Conservation (phyloP, 495 filamentous ascomycete genomes). For the Sphaerosporella brunnea region DNA sequence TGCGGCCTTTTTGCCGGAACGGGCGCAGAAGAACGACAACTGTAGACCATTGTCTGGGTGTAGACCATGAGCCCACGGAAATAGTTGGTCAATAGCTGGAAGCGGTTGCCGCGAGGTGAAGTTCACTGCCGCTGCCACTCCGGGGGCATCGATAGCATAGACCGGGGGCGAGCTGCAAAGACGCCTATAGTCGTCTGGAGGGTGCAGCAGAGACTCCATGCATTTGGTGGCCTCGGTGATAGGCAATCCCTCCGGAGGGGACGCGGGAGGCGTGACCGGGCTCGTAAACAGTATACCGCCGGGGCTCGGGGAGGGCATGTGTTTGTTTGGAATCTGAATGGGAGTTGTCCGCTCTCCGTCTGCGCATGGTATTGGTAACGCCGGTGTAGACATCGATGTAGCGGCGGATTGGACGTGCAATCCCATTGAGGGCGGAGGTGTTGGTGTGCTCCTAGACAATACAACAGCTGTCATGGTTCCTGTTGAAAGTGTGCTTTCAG, state of each 20-base stretch:
- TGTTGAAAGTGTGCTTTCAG: background rate
- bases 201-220: constrained; percentile 54
- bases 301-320: constrained; percentile 68
- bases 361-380: background rate
- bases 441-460: background rate
- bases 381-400: constrained; percentile 27
- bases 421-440: constrained; percentile 1
- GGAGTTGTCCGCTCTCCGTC: constrained; percentile 25
- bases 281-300: constrained; percentile 46
- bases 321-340: constrained; percentile 68
- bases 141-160: constrained; percentile 52
- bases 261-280: constrained; percentile 49
- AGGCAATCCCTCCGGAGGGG: constrained; percentile 35
- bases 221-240: constrained; percentile 16
- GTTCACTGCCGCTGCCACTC: constrained; percentile 53
- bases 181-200: constrained; percentile 45
- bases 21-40: constrained; percentile 66
- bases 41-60: constrained; percentile 79
- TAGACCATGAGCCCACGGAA: constrained; percentile 96
- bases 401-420: constrained; percentile 28
- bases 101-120: constrained; percentile 57
- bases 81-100: constrained; percentile 66
- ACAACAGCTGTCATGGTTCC: constrained; percentile 26
- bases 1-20: constrained; percentile 50
- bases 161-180: constrained; percentile 43